Conservation (phyloP, 495 filamentous ascomycete species). For the Pyrenula massariospora region DNA sequence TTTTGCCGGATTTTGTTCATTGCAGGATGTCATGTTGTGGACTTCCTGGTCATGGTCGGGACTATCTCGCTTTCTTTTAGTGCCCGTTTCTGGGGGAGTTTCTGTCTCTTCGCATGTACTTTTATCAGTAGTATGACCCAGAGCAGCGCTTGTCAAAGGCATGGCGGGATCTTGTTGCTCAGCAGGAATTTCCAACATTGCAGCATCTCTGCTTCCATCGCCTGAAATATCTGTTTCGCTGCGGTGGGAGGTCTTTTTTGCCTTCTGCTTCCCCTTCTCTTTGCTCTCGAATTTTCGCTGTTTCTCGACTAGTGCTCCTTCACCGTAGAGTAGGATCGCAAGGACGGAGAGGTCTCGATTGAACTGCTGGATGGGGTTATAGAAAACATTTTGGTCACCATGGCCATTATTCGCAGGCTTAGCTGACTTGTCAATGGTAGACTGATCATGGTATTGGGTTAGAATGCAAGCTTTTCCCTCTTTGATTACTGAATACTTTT, state of each 20-base stretch:
- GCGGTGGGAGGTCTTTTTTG: constrained; percentile 31
- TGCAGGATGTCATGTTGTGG: constrained; percentile 5
- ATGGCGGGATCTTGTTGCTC: background rate
- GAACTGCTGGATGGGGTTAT: constrained; percentile 98
- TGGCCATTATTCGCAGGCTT: constrained; percentile 34
- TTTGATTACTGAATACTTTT: constrained; percentile 48
- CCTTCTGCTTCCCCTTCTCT: constrained; percentile 25
- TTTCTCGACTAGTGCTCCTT: constrained; percentile 37
- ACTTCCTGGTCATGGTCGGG: constrained; percentile 9
- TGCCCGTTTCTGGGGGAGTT: background rate
- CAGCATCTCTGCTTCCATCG: background rate
- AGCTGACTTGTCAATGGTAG: constrained; percentile 15
- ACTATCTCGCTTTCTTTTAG: constrained; percentile 11
- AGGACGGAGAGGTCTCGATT: constrained; percentile 91
- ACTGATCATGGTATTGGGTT: constrained; percentile 38
- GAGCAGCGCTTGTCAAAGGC: background rate
- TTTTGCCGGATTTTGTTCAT: constrained; percentile 2
- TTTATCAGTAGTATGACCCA: background rate
- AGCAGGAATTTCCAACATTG: background rate
- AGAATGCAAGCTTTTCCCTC: constrained; percentile 61
- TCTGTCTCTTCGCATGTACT: background rate
- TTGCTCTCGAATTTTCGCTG: constrained; percentile 18
- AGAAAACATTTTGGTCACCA: constrained; percentile 73
- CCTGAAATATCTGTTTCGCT: constrained; percentile 14
- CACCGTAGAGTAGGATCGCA: constrained; percentile 73